Evolutionary conservation across 495 filamentous ascomycete genomes (phyloP), one percentile per base, ranked within the genome.

Genomic region (Polyplosphaeria fusca): DNA sequence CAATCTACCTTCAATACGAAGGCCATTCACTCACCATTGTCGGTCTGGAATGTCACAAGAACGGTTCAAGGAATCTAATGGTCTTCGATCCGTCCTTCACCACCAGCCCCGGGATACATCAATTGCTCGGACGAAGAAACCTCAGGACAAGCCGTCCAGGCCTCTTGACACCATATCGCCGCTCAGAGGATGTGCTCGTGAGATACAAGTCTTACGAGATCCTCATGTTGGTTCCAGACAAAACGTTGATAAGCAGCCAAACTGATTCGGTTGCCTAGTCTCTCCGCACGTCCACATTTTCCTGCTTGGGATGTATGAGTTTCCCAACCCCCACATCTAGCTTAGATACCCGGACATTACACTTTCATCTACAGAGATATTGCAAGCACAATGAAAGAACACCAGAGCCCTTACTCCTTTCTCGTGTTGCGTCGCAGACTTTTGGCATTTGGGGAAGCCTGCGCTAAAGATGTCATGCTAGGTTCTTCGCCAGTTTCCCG

Each of bases 1-100:
- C 93, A 1, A 82, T 97, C 41, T 96, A 96, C 68, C 87, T 96
- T 60, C 93, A 98, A 69, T 88, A 94, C 61, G 79, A 80, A 48
- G 91, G 91, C 4, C 93, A 98, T 65, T 96, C 91, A 3, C 77
- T 96, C 73, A 96, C 91, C 1, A 91, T 97, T 38, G 76, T 98
- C 48, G 93, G 93, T 0, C 78, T 95, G 32, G 91, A 96, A 66
- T 76, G 78, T 23, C 78, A 77, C 7, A 74, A 68, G 27, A 78
- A 85, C 55, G 90, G 89, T 26, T 70, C 71, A 26, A 77, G 79
- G 45, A 86, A 88, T 59, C 71, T 98, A 7, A 71, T 98, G 2
- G 86, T 96, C 18, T 95, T 95, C 63, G 93, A 97, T 70, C 90
- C 93, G 1, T 86, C 86, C 74, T 92, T 88, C 67, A 81, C 83